Conservation (phyloP, 2,329 filamentous ascomycete genomes). For the Dactylellina sp. region DNA sequence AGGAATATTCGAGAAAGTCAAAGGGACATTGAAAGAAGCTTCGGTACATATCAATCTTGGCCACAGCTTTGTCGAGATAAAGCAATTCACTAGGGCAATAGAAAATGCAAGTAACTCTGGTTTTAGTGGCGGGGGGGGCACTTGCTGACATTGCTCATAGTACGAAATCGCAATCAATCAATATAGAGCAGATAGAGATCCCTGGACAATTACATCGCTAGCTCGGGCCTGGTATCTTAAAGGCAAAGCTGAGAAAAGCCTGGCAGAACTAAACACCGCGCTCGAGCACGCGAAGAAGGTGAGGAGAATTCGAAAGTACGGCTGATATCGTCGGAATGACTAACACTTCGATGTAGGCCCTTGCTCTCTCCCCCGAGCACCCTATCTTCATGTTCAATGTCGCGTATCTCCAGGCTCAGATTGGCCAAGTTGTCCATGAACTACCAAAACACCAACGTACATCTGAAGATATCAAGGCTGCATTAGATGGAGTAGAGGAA, state of each 20-base stretch:
- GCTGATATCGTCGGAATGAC: not conserved
- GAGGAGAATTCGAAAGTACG: not conserved
- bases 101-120: conserved; percentile 71
- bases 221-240: conserved; percentile 88
- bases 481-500: conserved; percentile 81
- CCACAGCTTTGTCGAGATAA: conserved; percentile 89
- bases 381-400: conserved; percentile 97
- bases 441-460: conserved; percentile 81
- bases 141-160: conserved; percentile 62
- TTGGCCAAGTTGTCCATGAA: conserved; percentile 81
- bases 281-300: conserved; percentile 75
- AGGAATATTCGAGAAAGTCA: conserved; percentile 87
- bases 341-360: conserved; percentile 69
- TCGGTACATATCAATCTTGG: conserved; percentile 93
- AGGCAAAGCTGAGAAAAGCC: conserved; percentile 74
- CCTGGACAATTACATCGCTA: conserved; percentile 83
- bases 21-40: conserved; percentile 87
- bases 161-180: conserved; percentile 88
- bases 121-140: not conserved
- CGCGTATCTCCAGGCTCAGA: conserved; percentile 94
- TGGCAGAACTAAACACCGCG: conserved; percentile 71
- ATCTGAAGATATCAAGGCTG: conserved; percentile 81
- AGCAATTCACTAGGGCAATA: conserved; percentile 89
- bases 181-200: conserved; percentile 78
- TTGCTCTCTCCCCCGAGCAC: conserved; percentile 82